These are phyloP conservation scores for Penicillium silybi DNA, from an alignment of 495 filamentous ascomycete species.

Conservation along the genomic window DNA sequence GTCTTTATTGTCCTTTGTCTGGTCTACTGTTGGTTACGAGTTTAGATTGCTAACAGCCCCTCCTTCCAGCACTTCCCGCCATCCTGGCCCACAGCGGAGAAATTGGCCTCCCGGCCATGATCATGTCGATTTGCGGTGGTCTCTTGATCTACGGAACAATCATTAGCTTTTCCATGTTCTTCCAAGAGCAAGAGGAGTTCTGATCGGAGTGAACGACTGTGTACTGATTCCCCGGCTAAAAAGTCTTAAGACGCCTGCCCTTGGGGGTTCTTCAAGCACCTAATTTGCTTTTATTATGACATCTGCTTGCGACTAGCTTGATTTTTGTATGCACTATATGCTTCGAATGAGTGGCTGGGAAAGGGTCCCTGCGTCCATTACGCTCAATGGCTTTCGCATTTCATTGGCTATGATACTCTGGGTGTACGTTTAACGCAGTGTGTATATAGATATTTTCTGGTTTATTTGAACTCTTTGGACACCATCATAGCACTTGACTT, in stretches of 20 bases:
- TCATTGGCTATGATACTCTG: slow-evolving; percentile 18
- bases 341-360: slow-evolving; percentile 14
- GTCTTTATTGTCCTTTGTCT: not conserved
- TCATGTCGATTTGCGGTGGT: slow-evolving; percentile 91
- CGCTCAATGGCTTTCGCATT: slow-evolving; percentile 14
- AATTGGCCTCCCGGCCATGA: slow-evolving; percentile 81
- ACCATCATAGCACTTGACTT: not conserved
- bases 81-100: slow-evolving; percentile 79
- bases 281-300: slow-evolving; percentile 14
- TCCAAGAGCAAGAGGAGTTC: slow-evolving; percentile 93
- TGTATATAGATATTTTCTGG: slow-evolving; percentile 21
- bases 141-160: slow-evolving; percentile 96
- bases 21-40: not conserved
- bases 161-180: slow-evolving; percentile 96
- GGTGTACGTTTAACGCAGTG: slow-evolving; percentile 22
- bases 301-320: slow-evolving; percentile 12
- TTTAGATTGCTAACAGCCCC: slow-evolving; percentile 19
- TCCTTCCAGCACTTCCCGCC: slow-evolving; percentile 72
- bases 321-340: slow-evolving; percentile 17
- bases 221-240: not conserved
- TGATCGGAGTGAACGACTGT: slow-evolving; percentile 22
- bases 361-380: slow-evolving; percentile 5
- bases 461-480: not conserved
- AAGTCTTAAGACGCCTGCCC: not conserved
- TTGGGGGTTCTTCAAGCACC: not conserved